A percentile compares a stretch with the other conserved stretches of the same genome.
Conservation (phyloP, 108 stramenopile species). For the Cyclotella baltica region DNA sequence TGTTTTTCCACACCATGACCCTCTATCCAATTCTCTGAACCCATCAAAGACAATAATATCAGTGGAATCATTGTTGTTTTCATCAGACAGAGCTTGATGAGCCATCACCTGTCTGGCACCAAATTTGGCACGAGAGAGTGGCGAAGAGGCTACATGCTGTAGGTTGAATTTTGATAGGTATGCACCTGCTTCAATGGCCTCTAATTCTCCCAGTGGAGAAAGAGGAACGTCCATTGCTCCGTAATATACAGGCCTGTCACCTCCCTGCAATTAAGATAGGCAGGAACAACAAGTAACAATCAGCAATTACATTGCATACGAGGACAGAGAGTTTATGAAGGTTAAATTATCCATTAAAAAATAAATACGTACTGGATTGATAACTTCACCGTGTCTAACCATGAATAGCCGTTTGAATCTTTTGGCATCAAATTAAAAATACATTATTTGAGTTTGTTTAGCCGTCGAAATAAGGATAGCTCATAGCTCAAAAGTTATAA, state of each 20-base stretch:
- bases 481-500: neutral
- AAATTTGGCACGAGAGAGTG: slow-evolving; percentile 79
- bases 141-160: slow-evolving; percentile 74
- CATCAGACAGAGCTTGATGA: slow-evolving; percentile 29
- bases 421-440: neutral
- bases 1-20: slow-evolving; percentile 73
- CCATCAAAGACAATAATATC: slow-evolving; percentile 61
- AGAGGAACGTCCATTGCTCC: slow-evolving; percentile 88
- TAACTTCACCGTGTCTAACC: slow-evolving; percentile 91
- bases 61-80: slow-evolving; percentile 17
- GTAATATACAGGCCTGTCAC: slow-evolving; percentile 86
- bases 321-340: too few relatives aligned
- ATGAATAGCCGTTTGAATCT: slow-evolving; percentile 78
- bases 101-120: slow-evolving; percentile 74
- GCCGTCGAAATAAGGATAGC: too few relatives aligned
- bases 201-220: slow-evolving; percentile 80
- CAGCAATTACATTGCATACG: too few relatives aligned
- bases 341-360: too few relatives aligned
- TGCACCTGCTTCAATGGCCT: slow-evolving; percentile 81
- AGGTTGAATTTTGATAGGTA: slow-evolving; percentile 74
- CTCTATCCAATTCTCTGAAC: slow-evolving; percentile 85
- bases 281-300: too few relatives aligned
- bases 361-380: slow-evolving; percentile 70
- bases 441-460: neutral
- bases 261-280: slow-evolving; percentile 52